Evolutionary conservation across 177 flowering plant genomes (phyloP), one percentile per base, ranked within the genome.

Genomic region (Vitis hybrid): DNA sequence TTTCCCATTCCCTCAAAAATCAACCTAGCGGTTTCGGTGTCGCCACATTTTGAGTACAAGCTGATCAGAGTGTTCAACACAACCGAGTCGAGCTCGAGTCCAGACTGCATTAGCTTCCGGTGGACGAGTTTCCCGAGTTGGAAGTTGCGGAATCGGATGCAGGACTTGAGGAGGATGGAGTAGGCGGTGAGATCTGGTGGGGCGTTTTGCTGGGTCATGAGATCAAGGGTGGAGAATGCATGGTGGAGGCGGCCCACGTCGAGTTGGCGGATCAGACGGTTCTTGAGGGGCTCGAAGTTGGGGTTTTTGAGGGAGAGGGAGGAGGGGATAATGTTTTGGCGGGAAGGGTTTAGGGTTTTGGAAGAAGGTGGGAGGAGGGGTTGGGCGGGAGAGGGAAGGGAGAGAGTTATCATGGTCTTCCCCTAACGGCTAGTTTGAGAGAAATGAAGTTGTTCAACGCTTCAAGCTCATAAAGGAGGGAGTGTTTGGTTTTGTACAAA

Each of bases 121-220:
- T 94, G 97, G 12, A 92, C 63, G 64, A 75, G 82, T 57, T 78
- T 79, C 0, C 97, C 98, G 13, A 82, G 88, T 5, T 76, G 63
- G 69, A 87, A 83, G 60, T 76, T 72, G 13, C 83, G 82, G 18
- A 81, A 71, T 1, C 97, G 73, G 72, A 89, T 91, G 84, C 92
- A 88, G 52, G 90, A 81, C 59, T 87, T 90, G 83, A 94, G 94
- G 78, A 93, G 83, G 40, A 80, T 75, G 40, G 96, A 85, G 85
- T 77, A 88, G 56, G 83, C 70, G 71, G 78, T 58, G 69, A 87
- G 84, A 62, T 89, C 91, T 1, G 90, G 82, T 57, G 80, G 73
- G 59, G 71, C 55, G 4, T 78, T 71, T 2, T 75, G 78, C 8
- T 75, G 81, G 73, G 81, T 54, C 81, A 84, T 83, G 70, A 77